A percentile compares a stretch with the other conserved stretches of the same genome.
phyloP scores from a whole-genome alignment of 2,329 filamentous ascomycete species.

The Alternaria novae-zelandiae region DNA sequence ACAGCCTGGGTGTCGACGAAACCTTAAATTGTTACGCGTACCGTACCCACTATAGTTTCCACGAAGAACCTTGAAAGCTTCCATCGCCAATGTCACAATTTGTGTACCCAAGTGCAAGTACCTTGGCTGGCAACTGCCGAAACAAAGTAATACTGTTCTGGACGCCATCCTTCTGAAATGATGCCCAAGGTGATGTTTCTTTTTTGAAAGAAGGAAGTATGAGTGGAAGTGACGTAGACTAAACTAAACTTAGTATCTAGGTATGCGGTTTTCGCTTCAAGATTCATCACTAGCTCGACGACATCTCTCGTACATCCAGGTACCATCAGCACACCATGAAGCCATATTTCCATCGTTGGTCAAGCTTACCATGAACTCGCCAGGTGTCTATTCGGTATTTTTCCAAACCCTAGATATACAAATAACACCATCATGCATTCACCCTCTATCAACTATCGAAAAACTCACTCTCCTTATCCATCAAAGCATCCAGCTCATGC shows the following conservation, averaged over 20 bases:
- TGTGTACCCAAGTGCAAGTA: neutral
- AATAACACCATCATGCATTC: neutral
- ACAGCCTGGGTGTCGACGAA: neutral
- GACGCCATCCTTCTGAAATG: neutral
- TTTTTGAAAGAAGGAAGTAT: neutral
- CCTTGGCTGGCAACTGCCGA: neutral
- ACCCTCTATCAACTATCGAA: conserved; percentile 13
- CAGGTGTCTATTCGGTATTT: neutral
- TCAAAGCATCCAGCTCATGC: conserved; percentile 17
- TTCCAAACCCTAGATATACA: neutral
- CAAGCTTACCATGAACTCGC: neutral
- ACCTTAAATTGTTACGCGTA: neutral
- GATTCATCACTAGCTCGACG: neutral
- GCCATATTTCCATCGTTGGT: neutral
- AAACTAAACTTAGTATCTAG: neutral
- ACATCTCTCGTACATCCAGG: neutral
- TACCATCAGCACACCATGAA: neutral
- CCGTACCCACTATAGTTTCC: neutral
- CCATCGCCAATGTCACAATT: neutral
- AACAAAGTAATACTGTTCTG: neutral
- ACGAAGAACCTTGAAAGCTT: neutral
- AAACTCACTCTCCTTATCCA: conserved; percentile 21
- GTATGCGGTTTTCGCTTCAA: neutral
- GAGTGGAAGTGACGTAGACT: neutral
- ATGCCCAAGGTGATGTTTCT: neutral